Evolutionary conservation across 805 yeast species (phyloP).

Genomic region (Myxozyma nipponensis): DNA sequence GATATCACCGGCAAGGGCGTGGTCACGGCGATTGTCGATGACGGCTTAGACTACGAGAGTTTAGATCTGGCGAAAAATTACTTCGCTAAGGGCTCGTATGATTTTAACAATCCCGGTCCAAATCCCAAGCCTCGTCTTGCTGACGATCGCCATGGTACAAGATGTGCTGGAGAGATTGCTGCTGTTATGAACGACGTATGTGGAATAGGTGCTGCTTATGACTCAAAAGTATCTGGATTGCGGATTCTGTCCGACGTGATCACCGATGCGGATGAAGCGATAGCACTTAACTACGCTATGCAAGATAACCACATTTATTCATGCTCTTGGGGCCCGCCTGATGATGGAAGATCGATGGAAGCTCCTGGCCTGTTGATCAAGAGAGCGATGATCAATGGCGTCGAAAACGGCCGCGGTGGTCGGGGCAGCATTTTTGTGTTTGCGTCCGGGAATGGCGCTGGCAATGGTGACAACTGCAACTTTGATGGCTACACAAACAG

Average conservation of each 20-base stretch:
- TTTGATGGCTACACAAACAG: constrained; percentile 97
- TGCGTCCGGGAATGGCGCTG: constrained; percentile 94
- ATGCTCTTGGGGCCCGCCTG: constrained; percentile 98
- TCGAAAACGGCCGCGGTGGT: constrained; percentile 71
- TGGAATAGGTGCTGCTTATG: constrained; percentile 96
- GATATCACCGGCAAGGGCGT: constrained; percentile 75
- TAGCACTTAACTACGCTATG: constrained; percentile 73
- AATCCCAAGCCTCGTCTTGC: constrained; percentile 74
- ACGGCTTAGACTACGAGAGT: constrained; percentile 82
- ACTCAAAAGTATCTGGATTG: constrained; percentile 81
- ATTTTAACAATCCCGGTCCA: constrained; percentile 71
- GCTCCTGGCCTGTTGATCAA: constrained; percentile 76
- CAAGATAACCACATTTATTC: constrained; percentile 90
- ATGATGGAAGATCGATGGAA: constrained; percentile 81
- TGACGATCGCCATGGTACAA: constrained; percentile 92
- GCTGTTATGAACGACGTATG: constrained; percentile 76
- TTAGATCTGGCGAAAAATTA: constrained; percentile 62
- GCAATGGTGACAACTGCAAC: constrained; percentile 81
- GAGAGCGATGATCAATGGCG: constrained; percentile 80
- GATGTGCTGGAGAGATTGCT: constrained; percentile 98
- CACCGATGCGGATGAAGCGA: constrained; percentile 85
- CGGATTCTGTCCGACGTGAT: constrained; percentile 80
- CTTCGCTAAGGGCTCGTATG: constrained; percentile 77
- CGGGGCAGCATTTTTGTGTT: constrained; percentile 90
- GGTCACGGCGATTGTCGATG: constrained; percentile 87